Evolutionary conservation across 1,284 basidiomycete genomes (phyloP), one percentile per base, ranked within the genome.

Genomic region (Blastosporella zonata): DNA sequence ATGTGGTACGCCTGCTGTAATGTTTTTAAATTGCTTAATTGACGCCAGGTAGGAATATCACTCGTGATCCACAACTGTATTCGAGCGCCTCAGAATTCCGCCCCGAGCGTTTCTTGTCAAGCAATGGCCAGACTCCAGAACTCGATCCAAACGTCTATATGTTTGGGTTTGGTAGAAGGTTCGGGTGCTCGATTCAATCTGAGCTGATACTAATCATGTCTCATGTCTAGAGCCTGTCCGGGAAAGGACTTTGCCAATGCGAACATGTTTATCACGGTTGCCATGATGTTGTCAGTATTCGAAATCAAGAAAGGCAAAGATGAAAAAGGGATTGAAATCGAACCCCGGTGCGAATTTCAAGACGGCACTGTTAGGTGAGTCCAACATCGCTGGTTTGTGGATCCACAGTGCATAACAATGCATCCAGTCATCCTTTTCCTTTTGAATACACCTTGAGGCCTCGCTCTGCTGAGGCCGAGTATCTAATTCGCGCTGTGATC

Each of bases 1-100:
- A 2, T 69, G 23, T 68, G 67, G 72, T 71, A 43, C 7, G 64
- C 39, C 18, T 40, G 9, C 25, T 27, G 29, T 31, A 31, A 31
- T 31, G 13, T 3, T 9, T 13, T 31, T 7, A 31, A 9, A 27
- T 27, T 27, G 25, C 10, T 5, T n/a, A 6, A 33, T 18, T 37
- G 5, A 38, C 34, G 28, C n/a, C 6, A 41, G 1, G 8, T 42
- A 53, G 49, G 47, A 38, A 47, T n/a, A 50, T 48, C 27, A 44
- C 49, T 37, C 41, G 46, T 4, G 46, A 17, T 21, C 47, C 51
- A 13, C 36, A 45, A 12, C 25, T 54, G 1, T 54, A 61, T 23
- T 42, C 51, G 6, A 23, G 53, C 8, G 49, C 54, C 21, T 38
- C 13, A 3, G 33, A 48, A 34, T 55, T 55, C 22, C 20, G 42